A percentile compares a stretch with the other conserved stretches of the same genome.
phyloP scores from a whole-genome alignment of 371 early-diverging fungal genomes.

The Mortierella sp. region DNA sequence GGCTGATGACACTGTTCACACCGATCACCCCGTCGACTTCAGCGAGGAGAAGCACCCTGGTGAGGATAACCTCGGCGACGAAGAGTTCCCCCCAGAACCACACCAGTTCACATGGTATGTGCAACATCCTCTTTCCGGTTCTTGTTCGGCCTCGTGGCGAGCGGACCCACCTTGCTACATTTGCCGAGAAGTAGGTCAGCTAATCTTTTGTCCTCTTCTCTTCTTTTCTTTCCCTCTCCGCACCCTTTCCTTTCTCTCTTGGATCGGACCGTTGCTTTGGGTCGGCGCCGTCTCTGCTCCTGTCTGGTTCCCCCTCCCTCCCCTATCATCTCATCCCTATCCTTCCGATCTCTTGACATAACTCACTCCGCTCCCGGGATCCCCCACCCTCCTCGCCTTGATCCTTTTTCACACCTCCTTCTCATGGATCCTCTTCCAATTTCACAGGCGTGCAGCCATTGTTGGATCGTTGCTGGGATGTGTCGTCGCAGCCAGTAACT shows the following conservation, averaged over 20 bases:
- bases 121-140: too few species aligned
- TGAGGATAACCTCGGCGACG: conserved; percentile 7
- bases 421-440: background rate
- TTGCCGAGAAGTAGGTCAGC: too few species aligned
- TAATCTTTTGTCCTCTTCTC: background rate
- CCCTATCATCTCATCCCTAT: background rate
- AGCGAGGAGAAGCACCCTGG: conserved; percentile 13
- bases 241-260: background rate
- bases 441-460: conserved; percentile 65
- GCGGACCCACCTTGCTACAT: too few species aligned
- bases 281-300: too few species aligned
- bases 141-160: too few species aligned
- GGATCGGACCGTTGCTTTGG: too few species aligned
- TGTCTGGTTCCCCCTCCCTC: background rate
- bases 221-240: background rate
- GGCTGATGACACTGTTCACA: conserved; percentile 27
- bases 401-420: background rate
- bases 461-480: conserved; percentile 76
- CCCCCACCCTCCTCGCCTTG: background rate
- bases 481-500: conserved; percentile 78
- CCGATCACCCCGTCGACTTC: conserved; percentile 22
- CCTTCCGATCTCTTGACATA: background rate
- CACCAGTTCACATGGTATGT: conserved; percentile 47
- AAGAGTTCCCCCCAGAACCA: conserved; percentile 37
- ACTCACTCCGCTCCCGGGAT: background rate